Base-by-base conservation (phyloP, 73 alveolate genomes). In the Paramecium caudatum region DNA sequence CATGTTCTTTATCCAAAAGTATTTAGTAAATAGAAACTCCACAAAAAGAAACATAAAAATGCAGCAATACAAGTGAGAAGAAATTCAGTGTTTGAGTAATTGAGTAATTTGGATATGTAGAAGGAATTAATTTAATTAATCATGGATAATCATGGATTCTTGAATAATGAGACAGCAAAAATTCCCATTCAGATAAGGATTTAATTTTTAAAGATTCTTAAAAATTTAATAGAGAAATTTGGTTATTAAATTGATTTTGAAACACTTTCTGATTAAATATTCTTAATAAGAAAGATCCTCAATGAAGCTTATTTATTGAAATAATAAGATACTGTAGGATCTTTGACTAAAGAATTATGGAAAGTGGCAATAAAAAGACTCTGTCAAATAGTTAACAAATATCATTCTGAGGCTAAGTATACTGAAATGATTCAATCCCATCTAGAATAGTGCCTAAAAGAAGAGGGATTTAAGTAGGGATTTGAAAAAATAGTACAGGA, bases 301-400 rank as follows among this genome's bases (percentile, higher is more conserved):
- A 36, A 36, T 33, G 17, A 65, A 30, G 83, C 83, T 15, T 74
- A 39, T 17, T 13, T 10, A 16, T 43, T 45, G 8, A 74, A 74
- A 41, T 74, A 74, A 74, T 10, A 13, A 25, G 88, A 74, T 2
- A 39, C 9, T 12, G 39, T 19, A 12, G 43, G 47, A 0, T 74
- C 88, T 3, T 37, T 43, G 16, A 16, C 47, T 2, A 74, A 74
- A 45, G 88, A 74, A 43, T 74, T 74, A 74, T 74, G 88, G 88
- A 74, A 74, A 9, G 88, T 74, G 2, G 39, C 47, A 30, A 8
- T 41, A 21, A 74, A 74, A 74, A 74, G 88, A 45, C 43, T 74
- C 16, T 19, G 43, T 5, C 10, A 74, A 74, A 74, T 74, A n/a
- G 47, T 74, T 19, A 39, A 21, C 32, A 36, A 43, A 12, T 74